phyloP scores from a whole-genome alignment of 768 basidiomycete genomes.

The Suillus subaureus region DNA sequence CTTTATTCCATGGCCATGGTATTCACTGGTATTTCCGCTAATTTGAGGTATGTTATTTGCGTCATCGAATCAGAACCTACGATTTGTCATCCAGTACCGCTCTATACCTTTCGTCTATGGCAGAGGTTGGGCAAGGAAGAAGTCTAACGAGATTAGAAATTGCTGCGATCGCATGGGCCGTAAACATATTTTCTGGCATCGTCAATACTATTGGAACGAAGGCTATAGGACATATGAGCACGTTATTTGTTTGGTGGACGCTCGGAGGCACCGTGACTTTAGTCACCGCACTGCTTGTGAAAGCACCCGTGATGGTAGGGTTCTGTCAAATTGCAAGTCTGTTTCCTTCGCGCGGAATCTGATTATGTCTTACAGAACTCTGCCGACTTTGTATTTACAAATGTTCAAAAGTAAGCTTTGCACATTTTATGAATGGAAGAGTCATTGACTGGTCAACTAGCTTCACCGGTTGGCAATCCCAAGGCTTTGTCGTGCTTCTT shows the following conservation, averaged over 20 bases:
- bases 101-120: conserved; percentile 55
- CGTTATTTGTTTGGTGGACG: conserved; percentile 64
- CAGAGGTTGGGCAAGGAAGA: conserved; percentile 48
- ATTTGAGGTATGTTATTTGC: conserved; percentile 42
- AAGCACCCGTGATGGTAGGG: conserved; percentile 52
- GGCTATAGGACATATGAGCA: conserved; percentile 56
- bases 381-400: conserved; percentile 55
- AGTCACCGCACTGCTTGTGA: conserved; percentile 58
- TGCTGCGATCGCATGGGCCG: conserved; percentile 56
- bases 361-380: conserved; percentile 42
- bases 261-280: conserved; percentile 58
- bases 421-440: not conserved
- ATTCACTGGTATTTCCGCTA: conserved; percentile 61
- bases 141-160: conserved; percentile 51
- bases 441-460: conserved; percentile 27
- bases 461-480: conserved; percentile 57
- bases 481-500: conserved; percentile 58
- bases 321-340: not conserved
- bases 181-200: conserved; percentile 56
- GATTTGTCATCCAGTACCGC: conserved; percentile 41
- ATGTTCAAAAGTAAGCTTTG: conserved; percentile 50
- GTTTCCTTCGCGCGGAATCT: not conserved
- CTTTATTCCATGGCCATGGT: conserved; percentile 63
- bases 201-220: conserved; percentile 60
- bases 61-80: not conserved